These are phyloP conservation scores for Talaromyces piceae DNA, from an alignment of 2,329 filamentous ascomycete species.

Conservation along the genomic window DNA sequence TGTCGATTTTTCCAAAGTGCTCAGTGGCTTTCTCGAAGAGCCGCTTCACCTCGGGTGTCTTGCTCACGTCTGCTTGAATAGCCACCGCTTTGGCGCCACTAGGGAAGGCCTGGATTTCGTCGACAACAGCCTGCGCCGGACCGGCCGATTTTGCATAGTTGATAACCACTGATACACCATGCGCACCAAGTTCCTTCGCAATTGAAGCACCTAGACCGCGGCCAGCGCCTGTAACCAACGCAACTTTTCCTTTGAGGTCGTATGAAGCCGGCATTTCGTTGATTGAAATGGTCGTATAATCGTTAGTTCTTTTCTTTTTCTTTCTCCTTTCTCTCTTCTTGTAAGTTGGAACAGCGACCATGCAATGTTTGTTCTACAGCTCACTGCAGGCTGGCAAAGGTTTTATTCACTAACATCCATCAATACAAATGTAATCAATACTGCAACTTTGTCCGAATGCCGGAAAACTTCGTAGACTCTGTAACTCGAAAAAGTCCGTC, in stretches of 20 bases:
- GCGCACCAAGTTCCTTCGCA: slow-evolving; percentile 22
- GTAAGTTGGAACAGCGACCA: not conserved
- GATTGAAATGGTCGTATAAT: no score
- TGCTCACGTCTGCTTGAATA: slow-evolving; percentile 3
- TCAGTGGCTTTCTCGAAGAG: slow-evolving; percentile 1
- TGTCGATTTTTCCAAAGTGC: not conserved
- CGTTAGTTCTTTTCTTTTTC: no score
- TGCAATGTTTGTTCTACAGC: no score
- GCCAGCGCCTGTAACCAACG: slow-evolving; percentile 22
- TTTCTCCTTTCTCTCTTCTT: not conserved
- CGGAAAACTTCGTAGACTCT: no score
- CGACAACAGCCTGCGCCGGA: slow-evolving; percentile 47
- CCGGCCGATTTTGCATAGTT: slow-evolving; percentile 50
- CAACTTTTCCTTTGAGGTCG: slow-evolving; percentile 34
- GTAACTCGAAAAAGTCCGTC: no score
- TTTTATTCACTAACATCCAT: no score
- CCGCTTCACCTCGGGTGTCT: not conserved
- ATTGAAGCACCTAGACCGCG: slow-evolving; percentile 25
- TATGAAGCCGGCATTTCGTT: not conserved
- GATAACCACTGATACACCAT: slow-evolving; percentile 23
- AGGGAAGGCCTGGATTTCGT: slow-evolving; percentile 14
- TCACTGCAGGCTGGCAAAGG: no score
- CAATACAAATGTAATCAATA: no score
- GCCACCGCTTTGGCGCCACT: not conserved
- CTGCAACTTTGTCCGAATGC: no score